Conservation (phyloP, 2,329 filamentous ascomycete species). For the Microdochium nivale region DNA sequence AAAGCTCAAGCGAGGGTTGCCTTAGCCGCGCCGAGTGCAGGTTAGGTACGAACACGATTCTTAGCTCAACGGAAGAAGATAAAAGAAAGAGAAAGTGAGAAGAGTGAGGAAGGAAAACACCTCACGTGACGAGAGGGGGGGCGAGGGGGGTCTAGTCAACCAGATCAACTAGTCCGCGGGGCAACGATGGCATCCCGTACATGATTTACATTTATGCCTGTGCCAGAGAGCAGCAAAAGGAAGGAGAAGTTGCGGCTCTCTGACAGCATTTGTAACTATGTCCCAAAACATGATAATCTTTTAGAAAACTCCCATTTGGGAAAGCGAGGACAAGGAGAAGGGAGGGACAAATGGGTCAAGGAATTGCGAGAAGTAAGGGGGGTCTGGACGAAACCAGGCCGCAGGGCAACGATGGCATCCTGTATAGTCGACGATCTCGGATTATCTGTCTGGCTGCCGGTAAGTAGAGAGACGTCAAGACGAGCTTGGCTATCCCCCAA, state of each 20-base stretch:
- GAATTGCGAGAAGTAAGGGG: constrained; percentile 10
- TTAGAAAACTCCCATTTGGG: not conserved
- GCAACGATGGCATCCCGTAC: constrained; percentile 20
- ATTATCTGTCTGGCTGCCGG: no score
- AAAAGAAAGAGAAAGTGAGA: no score
- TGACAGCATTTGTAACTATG: not conserved
- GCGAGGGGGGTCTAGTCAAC: constrained; percentile 5
- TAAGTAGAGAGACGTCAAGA: no score
- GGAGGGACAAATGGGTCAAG: constrained; percentile 8
- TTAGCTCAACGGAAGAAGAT: no score
- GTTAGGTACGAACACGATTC: no score
- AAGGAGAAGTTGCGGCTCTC: no score
- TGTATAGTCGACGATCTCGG: constrained; percentile 9
- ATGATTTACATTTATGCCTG: no score
- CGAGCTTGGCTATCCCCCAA: no score
- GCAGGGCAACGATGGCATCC: constrained; percentile 20
- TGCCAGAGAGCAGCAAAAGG: no score
- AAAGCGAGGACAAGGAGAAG: constrained; percentile 14
- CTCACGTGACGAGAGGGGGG: not conserved
- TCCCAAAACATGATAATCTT: not conserved
- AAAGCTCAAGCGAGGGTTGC: no score
- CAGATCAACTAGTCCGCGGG: constrained; percentile 11
- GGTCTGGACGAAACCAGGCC: constrained; percentile 11
- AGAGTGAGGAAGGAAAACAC: not conserved
- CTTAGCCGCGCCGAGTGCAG: no score